Percentiles rank a stretch among this genome's conserved stretches.
Evolutionary conservation across 371 early-diverging fungal species (phyloP).

Genomic region (Rhizopus microsporus): DNA sequence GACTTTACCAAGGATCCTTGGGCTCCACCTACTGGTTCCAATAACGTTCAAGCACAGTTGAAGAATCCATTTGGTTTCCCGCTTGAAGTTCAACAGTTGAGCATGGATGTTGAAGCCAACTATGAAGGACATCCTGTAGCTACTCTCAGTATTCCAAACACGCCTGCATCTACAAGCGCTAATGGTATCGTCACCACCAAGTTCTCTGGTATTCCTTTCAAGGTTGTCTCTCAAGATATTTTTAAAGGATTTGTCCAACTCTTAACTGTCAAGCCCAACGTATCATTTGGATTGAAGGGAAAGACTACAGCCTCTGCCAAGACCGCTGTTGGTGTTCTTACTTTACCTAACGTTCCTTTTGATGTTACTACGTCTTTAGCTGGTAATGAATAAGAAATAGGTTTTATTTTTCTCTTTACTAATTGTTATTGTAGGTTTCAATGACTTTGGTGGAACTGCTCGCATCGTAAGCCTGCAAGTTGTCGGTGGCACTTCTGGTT

Average conservation of each 20-base stretch:
- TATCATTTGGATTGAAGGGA: slow-evolving; percentile 46
- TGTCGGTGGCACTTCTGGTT: slow-evolving; percentile 36
- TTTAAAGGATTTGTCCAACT: slow-evolving; percentile 44
- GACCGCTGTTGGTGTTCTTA: slow-evolving; percentile 48
- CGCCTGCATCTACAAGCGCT: slow-evolving; percentile 36
- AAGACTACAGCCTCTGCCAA: slow-evolving; percentile 46
- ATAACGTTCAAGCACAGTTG: slow-evolving; percentile 45
- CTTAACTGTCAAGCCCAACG: slow-evolving; percentile 33
- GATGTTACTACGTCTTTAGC: slow-evolving; percentile 43
- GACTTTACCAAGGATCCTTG: slow-evolving; percentile 53
- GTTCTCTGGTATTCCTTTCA: slow-evolving; percentile 43
- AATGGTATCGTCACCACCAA: slow-evolving; percentile 44
- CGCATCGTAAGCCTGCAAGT: slow-evolving; percentile 36
- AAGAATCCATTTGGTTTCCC: slow-evolving; percentile 60
- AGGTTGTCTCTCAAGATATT: slow-evolving; percentile 24
- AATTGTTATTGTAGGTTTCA: slow-evolving; percentile 24
- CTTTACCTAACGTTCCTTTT: slow-evolving; percentile 41
- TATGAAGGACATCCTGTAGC: slow-evolving; percentile 40
- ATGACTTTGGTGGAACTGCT: slow-evolving; percentile 42
- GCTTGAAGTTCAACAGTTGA: slow-evolving; percentile 42
- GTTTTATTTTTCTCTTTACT: slow-evolving; percentile 25
- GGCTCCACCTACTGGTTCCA: slow-evolving; percentile 46
- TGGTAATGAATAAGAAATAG: slow-evolving; percentile 34
- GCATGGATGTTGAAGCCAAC: slow-evolving; percentile 36
- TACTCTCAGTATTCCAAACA: slow-evolving; percentile 42